Percentiles rank a stretch among this genome's conserved stretches.
Conservation (phyloP, 805 yeast genomes). For the Kodamaea leandrae region DNA sequence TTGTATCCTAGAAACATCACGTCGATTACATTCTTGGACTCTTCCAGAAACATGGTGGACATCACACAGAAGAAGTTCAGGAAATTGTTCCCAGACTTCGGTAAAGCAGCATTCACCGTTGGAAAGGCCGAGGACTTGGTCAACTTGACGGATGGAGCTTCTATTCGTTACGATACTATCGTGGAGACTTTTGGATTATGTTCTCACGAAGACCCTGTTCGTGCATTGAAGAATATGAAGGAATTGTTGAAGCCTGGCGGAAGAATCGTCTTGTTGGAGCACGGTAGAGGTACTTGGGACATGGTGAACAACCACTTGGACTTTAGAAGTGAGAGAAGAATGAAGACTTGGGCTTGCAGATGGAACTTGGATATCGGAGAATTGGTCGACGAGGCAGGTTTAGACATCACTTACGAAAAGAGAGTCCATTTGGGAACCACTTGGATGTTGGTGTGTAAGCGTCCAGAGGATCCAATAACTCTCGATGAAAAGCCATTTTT, state of each 20-base stretch:
- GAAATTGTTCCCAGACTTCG: slow-evolving; percentile 60
- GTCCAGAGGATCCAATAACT: slow-evolving; percentile 61
- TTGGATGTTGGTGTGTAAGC: slow-evolving; percentile 77
- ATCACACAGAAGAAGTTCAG: slow-evolving; percentile 72
- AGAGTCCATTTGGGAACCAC: slow-evolving; percentile 91
- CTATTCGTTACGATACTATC: slow-evolving; percentile 80
- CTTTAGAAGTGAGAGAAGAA: slow-evolving; percentile 75
- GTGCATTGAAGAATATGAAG: slow-evolving; percentile 72
- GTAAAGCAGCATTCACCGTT: slow-evolving; percentile 79
- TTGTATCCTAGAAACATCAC: slow-evolving; percentile 56
- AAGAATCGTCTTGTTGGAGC: slow-evolving; percentile 81
- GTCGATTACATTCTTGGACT: slow-evolving; percentile 82
- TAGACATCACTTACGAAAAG: slow-evolving; percentile 76
- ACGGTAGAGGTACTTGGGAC: slow-evolving; percentile 82
- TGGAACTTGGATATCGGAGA: slow-evolving; percentile 96
- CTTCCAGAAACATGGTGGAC: slow-evolving; percentile 84
- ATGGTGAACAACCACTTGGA: slow-evolving; percentile 79
- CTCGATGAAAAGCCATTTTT: slow-evolving; percentile 41
- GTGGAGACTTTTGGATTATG: slow-evolving; percentile 94
- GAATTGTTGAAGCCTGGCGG: slow-evolving; percentile 83
- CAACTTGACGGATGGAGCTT: slow-evolving; percentile 44
- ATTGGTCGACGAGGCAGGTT: slow-evolving; percentile 75
- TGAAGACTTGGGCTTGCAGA: slow-evolving; percentile 93
- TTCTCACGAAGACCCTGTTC: slow-evolving; percentile 91
- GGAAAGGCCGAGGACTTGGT: slow-evolving; percentile 85